Evolutionary conservation across 768 basidiomycete genomes (phyloP), one percentile per base, ranked within the genome.

Genomic region (Sporobolomyces roseus): DNA sequence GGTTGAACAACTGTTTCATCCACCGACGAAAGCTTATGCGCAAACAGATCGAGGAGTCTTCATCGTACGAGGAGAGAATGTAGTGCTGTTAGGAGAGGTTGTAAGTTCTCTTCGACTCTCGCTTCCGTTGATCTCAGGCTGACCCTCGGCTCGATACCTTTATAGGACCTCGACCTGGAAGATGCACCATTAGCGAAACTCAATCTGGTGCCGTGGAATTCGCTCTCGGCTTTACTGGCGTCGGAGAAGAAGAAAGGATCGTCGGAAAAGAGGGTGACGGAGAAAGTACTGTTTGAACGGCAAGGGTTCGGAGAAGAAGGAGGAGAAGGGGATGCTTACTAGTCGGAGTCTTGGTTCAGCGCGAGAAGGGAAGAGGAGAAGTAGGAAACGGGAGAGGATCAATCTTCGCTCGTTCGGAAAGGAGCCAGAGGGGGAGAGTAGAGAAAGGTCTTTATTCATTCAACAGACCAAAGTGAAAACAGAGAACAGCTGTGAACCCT

Each of bases 21-120:
- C 85, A 63, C 86, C 87, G 5, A 43, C 52, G 17, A 71, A 70
- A 76, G 85, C 87, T 56, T 97, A 88, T 78, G 93, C 91, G 19
- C 92, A 98, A 77, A 86, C 84, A 74, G 88, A 87, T 82, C 85
- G 87, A 68, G 94, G 93, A 4, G 84, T 99, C 33, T 93, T 91
- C 80, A 84, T 98, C 72, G 93, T 99, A 74, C 86, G 96, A 62
- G 96, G 96, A 55, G 96, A 99, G 83, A 99, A 99, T 78, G 96
- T 99, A 21, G 96, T 98, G 38, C 80, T 97, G 68, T 81, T 98
- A 27, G 96, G 96, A 43, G 96, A 99, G 83, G 90, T 99, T 70
- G 96, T 94, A 75, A 78, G 91, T 84, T 41, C 41, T 21, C 8
- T 9, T 25, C 21, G 13, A 25, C 25, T 30, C 19, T 5, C 32